Evolutionary conservation across 1,284 basidiomycete species (phyloP), one percentile per base, ranked within the genome.

Genomic region (Ustilago loliicola): DNA sequence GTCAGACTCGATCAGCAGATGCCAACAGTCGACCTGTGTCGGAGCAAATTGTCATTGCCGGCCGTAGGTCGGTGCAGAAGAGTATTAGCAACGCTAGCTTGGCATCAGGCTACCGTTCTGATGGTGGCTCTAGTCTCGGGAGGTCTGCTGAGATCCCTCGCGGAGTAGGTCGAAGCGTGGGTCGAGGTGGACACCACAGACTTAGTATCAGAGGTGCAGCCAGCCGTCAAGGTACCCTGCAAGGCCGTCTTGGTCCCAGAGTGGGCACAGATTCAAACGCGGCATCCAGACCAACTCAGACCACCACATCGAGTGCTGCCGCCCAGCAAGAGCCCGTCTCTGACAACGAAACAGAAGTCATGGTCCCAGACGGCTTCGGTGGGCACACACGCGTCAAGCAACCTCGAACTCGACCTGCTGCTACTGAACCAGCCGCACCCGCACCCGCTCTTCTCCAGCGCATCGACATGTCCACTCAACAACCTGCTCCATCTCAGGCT

Each of bases 301-400:
- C 29, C n/a, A 40, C 36, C 11, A 17, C 1, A 11, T 42, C 13
- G 5, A 17, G 11, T n/a, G 17, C 48, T 17, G 27, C 25, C 19
- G 3, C 27, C 3, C 13, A 27, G 4, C 54, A 52, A 48, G 60
- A 66, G 1, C 19, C 32, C 15, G 30, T 42, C 11, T 76, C 73
- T 1, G 73, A 76, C 13, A 57, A 53, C 25, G 66, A 77, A 52
- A 77, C 74, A 30, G 71, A 78, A 23, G 61, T 79, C 42, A 64
- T 80, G 62, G 45, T 81, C 4, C 74, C 81, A 0, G 81, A 82
- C 38, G 81, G 81, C 23, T 82, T 82, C 27, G 81, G 81, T 17
- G 79, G 79, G n/a, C 77, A 78, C 36, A 61, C 51, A 3, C 69
- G 77, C 27, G 32, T 50, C 32, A 73, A 64, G 40, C 68, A 68